Conservation (phyloP, 305 asterid genomes). For the Fraxinus sp. region DNA sequence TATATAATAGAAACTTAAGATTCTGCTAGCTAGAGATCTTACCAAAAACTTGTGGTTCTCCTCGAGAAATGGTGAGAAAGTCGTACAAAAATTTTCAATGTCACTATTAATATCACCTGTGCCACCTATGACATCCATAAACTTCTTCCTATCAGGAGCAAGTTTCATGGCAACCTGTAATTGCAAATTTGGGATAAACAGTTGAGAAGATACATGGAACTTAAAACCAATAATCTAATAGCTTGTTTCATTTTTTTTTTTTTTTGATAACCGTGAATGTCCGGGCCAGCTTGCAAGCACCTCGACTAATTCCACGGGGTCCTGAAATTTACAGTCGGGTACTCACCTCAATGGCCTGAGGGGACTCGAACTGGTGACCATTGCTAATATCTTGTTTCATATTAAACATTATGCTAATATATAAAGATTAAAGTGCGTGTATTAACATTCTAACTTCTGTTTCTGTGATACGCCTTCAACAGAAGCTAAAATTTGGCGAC, state of each 20-base stretch:
- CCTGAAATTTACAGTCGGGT: too few relatives aligned
- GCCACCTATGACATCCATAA: conserved; percentile 76
- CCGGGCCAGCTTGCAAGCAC: too few relatives aligned
- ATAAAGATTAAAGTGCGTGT: background rate
- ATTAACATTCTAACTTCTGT: background rate
- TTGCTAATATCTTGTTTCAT: background rate
- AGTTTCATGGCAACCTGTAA: conserved; percentile 94
- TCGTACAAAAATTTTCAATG: conserved; percentile 70
- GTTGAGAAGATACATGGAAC: conserved; percentile 8
- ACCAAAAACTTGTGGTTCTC: conserved; percentile 98
- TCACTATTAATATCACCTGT: conserved; percentile 67
- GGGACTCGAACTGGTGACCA: too few relatives aligned
- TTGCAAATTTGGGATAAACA: conserved; percentile 19
- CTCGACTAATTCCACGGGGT: too few relatives aligned
- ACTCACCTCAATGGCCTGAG: too few relatives aligned
- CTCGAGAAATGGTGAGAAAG: conserved; percentile 73
- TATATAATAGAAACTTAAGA: background rate
- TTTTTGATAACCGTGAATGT: too few relatives aligned
- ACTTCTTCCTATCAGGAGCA: conserved; percentile 95
- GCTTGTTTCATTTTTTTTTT: background rate
- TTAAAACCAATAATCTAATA: background rate
- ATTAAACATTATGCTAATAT: background rate
- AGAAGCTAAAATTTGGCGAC: background rate
- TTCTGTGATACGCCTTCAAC: background rate
- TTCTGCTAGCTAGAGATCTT: conserved; percentile 29